Percentiles rank a stretch among this genome's conserved stretches.
These are phyloP conservation scores for Vigna radiata DNA, from an alignment of 306 rosid species.

Conservation along the genomic window DNA sequence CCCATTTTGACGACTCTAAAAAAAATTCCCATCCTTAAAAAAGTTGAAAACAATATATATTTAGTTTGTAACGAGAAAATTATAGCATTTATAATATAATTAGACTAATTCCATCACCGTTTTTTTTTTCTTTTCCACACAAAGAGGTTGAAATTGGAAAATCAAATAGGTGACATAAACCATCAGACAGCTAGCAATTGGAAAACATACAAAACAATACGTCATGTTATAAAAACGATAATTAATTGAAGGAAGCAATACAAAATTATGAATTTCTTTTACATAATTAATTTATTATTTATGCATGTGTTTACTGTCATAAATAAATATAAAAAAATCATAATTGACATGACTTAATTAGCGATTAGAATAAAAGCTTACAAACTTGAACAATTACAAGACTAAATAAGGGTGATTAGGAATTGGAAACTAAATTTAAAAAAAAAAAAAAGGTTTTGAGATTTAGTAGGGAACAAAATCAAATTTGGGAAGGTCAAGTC, in stretches of 20 bases:
- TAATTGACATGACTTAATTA: not conserved
- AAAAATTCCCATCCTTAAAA: no score
- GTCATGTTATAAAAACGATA: not conserved
- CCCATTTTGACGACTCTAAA: no score
- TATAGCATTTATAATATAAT: no score
- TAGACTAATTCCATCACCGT: not conserved
- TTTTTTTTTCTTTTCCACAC: not conserved
- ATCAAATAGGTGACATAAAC: not conserved
- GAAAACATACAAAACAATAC: slow-evolving; percentile 17
- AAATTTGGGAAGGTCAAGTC: not conserved
- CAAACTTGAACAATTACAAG: not conserved
- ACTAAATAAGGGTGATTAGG: not conserved
- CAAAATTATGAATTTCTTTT: not conserved
- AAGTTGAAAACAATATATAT: no score
- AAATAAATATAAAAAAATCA: not conserved
- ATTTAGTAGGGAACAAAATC: slow-evolving; percentile 9
- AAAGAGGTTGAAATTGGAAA: not conserved
- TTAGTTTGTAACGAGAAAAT: no score
- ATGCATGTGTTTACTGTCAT: not conserved
- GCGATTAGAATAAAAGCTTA: not conserved
- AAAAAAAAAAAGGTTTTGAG: not conserved
- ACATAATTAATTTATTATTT: not conserved
- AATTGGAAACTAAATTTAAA: not conserved
- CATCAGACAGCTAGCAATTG: slow-evolving; percentile 12
- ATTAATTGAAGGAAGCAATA: not conserved